phyloP scores from a whole-genome alignment of 1,284 basidiomycete species.

The Ustilago bromivora region DNA sequence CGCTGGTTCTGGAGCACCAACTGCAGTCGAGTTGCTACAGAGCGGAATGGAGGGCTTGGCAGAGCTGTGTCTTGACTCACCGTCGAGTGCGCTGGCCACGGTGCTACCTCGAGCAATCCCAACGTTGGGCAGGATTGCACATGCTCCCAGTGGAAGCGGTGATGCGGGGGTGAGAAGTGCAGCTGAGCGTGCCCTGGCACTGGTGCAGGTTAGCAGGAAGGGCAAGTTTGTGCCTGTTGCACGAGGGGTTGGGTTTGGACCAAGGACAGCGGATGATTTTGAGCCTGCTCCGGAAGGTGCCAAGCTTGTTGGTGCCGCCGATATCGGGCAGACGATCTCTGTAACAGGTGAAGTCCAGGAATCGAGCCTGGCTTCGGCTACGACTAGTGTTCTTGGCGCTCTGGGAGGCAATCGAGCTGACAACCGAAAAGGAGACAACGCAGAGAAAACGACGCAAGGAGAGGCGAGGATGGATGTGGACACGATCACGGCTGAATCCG shows the following conservation, averaged over 20 bases:
- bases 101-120: constrained; percentile 36
- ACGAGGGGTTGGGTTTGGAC: constrained; percentile 41
- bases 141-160: constrained; percentile 29
- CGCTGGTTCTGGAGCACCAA: constrained; percentile 18
- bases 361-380: constrained; percentile 3
- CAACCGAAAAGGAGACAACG: background rate
- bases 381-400: constrained; percentile 16
- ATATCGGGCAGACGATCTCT: constrained; percentile 20
- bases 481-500: constrained; percentile 38
- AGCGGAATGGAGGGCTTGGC: constrained; percentile 20
- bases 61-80: constrained; percentile 29
- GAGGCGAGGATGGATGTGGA: constrained; percentile 35
- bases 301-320: constrained; percentile 23
- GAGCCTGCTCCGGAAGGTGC: constrained; percentile 37
- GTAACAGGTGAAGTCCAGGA: constrained; percentile 12
- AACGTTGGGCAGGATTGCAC: constrained; percentile 19
- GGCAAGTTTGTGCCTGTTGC: constrained; percentile 46
- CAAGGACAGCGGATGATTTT: constrained; percentile 31
- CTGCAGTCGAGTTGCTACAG: constrained; percentile 11
- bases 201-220: constrained; percentile 30
- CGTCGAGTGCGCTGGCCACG: constrained; percentile 31
- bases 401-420: background rate
- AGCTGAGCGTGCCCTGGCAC: constrained; percentile 21
- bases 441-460: background rate
- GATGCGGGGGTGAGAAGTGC: constrained; percentile 8